Base-by-base conservation (phyloP, 1,284 basidiomycete species). In the Cryptococcus floricola region DNA sequence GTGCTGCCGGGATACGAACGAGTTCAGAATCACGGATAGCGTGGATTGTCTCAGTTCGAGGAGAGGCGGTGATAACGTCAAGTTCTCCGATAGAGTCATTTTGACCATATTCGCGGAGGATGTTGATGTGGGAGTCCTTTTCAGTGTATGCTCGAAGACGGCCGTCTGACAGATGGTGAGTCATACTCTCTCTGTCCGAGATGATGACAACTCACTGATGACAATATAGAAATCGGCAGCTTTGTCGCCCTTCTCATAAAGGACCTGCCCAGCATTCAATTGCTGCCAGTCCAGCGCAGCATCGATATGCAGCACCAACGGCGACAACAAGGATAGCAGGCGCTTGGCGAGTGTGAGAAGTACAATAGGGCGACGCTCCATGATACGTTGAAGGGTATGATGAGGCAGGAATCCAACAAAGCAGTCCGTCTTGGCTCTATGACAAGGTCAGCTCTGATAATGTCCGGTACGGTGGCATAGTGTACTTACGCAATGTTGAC, bases 251-350 rank as follows among this genome's bases (percentile, higher is more conserved):
- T 95, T 88, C 27, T 94, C 84, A 85, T 93, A 98, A n/a, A 58
- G 27, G 23, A 53, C 57, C 34, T 83, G 91, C 0, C 96, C 92
- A 0, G 93, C 93, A 62, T 88, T 87, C 4, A 96, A 91, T 74
- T 98, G 94, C 83, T 94, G 89, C 95, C 95, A 98, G 71, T 99
- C 95, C 58, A 99, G 81, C 0, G 94, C 93, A 1, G 93, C 88
- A 74, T 99, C 95, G 59, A 99, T 96, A 70, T 98, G 95, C 13
- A 98, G 80, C 9, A 99, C 93, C 91, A 59, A 81, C 5, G 96
- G 94, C 2, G 94, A 96, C 1, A 99, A 81, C 56, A 99, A 79
- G 2, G 93, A 96, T 44, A 98, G 89, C 25, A 99, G 79, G 12
- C 95, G 86, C 75, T 98, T 98, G 0, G 94, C 93, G n/a, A 98